These are phyloP conservation scores for Alternaria gaisen DNA, from an alignment of 2,329 filamentous ascomycete species.

Conservation along the genomic window DNA sequence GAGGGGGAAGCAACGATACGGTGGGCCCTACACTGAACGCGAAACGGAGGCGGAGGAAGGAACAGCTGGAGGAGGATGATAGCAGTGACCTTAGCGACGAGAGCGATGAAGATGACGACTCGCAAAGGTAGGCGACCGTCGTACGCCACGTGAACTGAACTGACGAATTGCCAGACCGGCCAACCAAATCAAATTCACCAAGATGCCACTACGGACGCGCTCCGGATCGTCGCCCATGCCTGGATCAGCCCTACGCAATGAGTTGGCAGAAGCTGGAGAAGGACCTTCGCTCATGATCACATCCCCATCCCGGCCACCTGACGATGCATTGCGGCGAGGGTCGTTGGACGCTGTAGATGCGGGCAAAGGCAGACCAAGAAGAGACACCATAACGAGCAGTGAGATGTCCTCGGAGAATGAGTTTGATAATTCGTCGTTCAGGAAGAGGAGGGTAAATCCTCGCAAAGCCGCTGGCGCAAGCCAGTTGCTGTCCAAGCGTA, in stretches of 20 bases:
- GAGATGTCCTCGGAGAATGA: slow-evolving; percentile 87
- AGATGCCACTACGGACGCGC: slow-evolving; percentile 88
- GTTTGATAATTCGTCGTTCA: slow-evolving; percentile 72
- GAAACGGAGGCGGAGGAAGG: slow-evolving; percentile 72
- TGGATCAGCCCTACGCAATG: slow-evolving; percentile 62
- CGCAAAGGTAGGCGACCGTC: slow-evolving; percentile 39
- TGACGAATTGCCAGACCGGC: slow-evolving; percentile 63
- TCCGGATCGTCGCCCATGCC: slow-evolving; percentile 85
- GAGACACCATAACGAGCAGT: slow-evolving; percentile 82
- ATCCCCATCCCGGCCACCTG: slow-evolving; percentile 61
- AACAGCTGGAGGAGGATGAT: slow-evolving; percentile 84
- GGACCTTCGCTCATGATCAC: slow-evolving; percentile 62
- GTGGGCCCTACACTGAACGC: slow-evolving; percentile 70
- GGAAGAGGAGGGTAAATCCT: slow-evolving; percentile 69
- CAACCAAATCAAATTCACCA: slow-evolving; percentile 93
- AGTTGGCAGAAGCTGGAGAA: slow-evolving; percentile 61
- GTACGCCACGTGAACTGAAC: neutral
- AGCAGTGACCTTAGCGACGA: slow-evolving; percentile 87
- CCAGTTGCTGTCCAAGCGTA: slow-evolving; percentile 63
- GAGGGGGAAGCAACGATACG: slow-evolving; percentile 70
- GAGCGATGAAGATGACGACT: slow-evolving; percentile 78
- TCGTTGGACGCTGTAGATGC: slow-evolving; percentile 76
- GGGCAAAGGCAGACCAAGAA: slow-evolving; percentile 72
- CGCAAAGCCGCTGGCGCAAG: slow-evolving; percentile 64
- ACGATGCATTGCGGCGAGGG: slow-evolving; percentile 59